These are phyloP conservation scores for Ophiocytium majus DNA, from an alignment of 352 stramenopile species.

Conservation along the genomic window DNA sequence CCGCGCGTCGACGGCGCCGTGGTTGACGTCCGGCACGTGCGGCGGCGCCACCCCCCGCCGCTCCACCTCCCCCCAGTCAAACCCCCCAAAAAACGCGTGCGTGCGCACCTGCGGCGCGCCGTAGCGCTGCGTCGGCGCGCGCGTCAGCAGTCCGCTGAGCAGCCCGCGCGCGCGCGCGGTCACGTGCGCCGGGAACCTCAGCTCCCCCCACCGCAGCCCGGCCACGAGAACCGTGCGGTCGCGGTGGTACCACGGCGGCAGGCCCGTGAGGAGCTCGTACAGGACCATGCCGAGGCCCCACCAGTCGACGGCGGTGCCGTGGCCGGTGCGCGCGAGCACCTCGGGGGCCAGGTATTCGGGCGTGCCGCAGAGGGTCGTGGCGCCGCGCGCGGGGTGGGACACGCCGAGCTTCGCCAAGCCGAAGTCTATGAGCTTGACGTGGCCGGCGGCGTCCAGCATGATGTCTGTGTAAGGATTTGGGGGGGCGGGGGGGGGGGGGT, in stretches of 20 bases:
- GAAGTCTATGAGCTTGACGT: slow-evolving; percentile 97
- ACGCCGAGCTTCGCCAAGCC: slow-evolving; percentile 65
- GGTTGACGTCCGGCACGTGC: no score
- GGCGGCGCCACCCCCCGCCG: not conserved
- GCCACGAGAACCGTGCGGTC: slow-evolving; percentile 91
- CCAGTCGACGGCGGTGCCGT: slow-evolving; percentile 94
- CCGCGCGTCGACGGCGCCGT: no score
- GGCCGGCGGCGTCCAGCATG: slow-evolving; percentile 78
- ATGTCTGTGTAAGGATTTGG: slow-evolving; percentile 63
- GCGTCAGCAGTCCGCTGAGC: not conserved
- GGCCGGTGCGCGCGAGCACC: slow-evolving; percentile 89
- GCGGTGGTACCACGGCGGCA: slow-evolving; percentile 88
- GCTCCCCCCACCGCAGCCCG: slow-evolving; percentile 88
- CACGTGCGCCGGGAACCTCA: slow-evolving; percentile 76
- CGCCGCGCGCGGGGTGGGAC: not conserved
- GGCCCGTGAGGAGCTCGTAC: slow-evolving; percentile 27
- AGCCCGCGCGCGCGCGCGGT: not conserved
- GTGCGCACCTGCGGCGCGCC: not conserved
- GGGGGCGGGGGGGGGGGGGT: no score
- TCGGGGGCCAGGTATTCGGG: slow-evolving; percentile 92
- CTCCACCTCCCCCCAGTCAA: not conserved
- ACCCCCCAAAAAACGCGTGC: not conserved
- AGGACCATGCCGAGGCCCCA: slow-evolving; percentile 72
- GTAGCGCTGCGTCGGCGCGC: no score
- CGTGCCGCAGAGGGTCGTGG: not conserved